Percentiles rank a stretch among this genome's conserved stretches.
Conservation (phyloP, 805 yeast species). For the Cyberlindnera mrakii region DNA sequence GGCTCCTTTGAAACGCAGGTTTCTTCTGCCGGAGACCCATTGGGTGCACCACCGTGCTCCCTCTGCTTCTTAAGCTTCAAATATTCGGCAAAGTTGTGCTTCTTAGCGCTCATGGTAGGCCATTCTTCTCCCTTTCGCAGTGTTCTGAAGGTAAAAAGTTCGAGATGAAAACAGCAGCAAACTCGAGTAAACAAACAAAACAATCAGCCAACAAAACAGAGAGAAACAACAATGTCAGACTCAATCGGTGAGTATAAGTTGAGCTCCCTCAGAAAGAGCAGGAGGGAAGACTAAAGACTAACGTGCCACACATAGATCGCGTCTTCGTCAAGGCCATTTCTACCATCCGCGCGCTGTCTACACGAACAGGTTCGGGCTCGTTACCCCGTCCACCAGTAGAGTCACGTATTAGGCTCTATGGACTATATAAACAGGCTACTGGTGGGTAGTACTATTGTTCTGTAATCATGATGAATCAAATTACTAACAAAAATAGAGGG, state of each 20-base stretch:
- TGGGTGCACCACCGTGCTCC: no score
- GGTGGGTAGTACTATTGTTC: neutral
- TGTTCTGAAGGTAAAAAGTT: neutral
- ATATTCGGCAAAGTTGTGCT: conserved; percentile 4
- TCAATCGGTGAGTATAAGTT: conserved; percentile 34
- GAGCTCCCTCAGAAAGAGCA: neutral
- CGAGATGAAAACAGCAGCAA: no score
- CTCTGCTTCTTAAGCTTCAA: conserved; percentile 2
- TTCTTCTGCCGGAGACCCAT: neutral
- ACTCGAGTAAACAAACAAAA: no score
- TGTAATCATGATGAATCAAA: neutral
- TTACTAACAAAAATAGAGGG: conserved; percentile 39
- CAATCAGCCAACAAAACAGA: no score
- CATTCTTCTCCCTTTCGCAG: no score
- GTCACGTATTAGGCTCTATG: conserved; percentile 62
- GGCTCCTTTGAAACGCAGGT: neutral
- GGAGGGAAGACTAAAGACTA: no score
- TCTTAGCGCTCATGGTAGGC: neutral
- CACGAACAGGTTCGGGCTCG: conserved; percentile 53
- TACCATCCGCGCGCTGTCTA: conserved; percentile 67
- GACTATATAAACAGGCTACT: conserved; percentile 83
- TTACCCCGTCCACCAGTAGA: conserved; percentile 76
- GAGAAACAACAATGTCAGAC: conserved; percentile 34
- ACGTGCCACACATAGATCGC: conserved; percentile 39
- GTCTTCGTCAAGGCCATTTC: conserved; percentile 80